A percentile compares a stretch with the other conserved stretches of the same genome.
Conservation (phyloP, 2,329 filamentous ascomycete genomes). For the Aspergillus caelatus region DNA sequence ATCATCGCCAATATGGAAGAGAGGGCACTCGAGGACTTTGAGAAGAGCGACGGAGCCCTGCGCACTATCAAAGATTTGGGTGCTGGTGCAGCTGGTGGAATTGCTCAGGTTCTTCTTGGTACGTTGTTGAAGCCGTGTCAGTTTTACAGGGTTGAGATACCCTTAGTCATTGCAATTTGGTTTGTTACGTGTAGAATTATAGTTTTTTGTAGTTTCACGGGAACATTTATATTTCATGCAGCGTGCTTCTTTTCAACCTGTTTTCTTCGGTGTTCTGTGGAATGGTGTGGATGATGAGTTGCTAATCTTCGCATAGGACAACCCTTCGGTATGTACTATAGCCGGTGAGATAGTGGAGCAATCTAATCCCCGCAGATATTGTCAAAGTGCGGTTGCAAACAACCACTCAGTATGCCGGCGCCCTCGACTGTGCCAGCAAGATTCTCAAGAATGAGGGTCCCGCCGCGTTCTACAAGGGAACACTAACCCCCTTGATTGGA, state of each 20-base stretch:
- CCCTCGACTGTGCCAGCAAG: slow-evolving; percentile 75
- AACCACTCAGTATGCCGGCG: slow-evolving; percentile 75
- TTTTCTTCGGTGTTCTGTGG: background rate
- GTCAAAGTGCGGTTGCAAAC: slow-evolving; percentile 98
- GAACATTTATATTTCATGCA: background rate
- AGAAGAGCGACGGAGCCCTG: slow-evolving; percentile 45
- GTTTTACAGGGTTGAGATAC: background rate
- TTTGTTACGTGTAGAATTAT: background rate
- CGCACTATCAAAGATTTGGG: slow-evolving; percentile 86
- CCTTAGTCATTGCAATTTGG: background rate
- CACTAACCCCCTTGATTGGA: slow-evolving; percentile 88
- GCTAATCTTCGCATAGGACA: slow-evolving; percentile 55
- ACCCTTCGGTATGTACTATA: slow-evolving; percentile 60
- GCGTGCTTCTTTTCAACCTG: slow-evolving; percentile 1
- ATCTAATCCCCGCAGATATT: slow-evolving; percentile 65
- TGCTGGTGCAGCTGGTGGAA: slow-evolving; percentile 84
- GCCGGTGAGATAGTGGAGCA: background rate
- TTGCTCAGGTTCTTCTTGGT: slow-evolving; percentile 95
- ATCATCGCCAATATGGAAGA: slow-evolving; percentile 30
- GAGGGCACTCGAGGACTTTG: slow-evolving; percentile 39
- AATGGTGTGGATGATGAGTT: slow-evolving; percentile 8
- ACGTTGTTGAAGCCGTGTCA: slow-evolving; percentile 41
- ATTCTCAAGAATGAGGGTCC: slow-evolving; percentile 89
- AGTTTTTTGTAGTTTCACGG: background rate
- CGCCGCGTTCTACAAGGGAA: slow-evolving; percentile 97